These are phyloP conservation scores for Neurospora sp. DNA, from an alignment of 2,329 filamentous ascomycete species.

Conservation along the genomic window DNA sequence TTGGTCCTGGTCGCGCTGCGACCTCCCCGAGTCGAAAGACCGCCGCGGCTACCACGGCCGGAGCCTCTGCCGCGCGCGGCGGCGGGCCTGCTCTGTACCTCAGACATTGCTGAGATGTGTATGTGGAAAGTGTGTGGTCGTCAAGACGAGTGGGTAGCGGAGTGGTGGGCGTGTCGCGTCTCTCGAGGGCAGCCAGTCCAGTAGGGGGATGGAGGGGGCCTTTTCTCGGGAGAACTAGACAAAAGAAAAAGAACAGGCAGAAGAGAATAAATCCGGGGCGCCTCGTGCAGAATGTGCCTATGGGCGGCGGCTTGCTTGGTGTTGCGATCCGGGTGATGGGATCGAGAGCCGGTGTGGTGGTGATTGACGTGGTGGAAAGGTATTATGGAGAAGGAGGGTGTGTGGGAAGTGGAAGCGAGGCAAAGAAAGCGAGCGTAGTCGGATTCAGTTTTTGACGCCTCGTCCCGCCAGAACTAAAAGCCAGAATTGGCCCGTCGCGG, in stretches of 20 bases:
- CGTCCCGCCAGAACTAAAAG: not conserved
- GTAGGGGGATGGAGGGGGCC: constrained; percentile 2
- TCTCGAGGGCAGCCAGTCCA: constrained; percentile 13
- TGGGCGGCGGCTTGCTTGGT: constrained; percentile 13
- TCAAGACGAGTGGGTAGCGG: constrained; percentile 22
- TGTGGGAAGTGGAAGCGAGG: constrained; percentile 14
- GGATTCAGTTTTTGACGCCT: constrained; percentile 19
- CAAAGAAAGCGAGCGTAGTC: constrained; percentile 11
- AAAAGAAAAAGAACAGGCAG: constrained; percentile 3
- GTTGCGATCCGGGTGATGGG: constrained; percentile 18
- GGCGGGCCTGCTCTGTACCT: constrained; percentile 76
- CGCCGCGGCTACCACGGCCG: constrained; percentile 74
- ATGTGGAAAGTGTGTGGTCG: constrained; percentile 21
- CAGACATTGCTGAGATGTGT: constrained; percentile 66
- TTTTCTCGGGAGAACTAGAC: not conserved
- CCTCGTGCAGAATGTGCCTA: not conserved
- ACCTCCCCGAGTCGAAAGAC: constrained; percentile 58
- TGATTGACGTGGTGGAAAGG: constrained; percentile 11
- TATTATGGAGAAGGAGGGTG: constrained; percentile 7
- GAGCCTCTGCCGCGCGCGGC: constrained; percentile 84
- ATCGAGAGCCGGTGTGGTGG: constrained; percentile 14
- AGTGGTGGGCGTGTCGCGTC: constrained; percentile 12
- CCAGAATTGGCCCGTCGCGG: constrained; percentile 15
- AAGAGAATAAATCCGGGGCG: constrained; percentile 2
- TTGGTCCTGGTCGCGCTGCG: constrained; percentile 55